A percentile compares a stretch with the other conserved stretches of the same genome.
Conservation (phyloP, 2,329 filamentous ascomycete species). For the Trichoderma atroviride region DNA sequence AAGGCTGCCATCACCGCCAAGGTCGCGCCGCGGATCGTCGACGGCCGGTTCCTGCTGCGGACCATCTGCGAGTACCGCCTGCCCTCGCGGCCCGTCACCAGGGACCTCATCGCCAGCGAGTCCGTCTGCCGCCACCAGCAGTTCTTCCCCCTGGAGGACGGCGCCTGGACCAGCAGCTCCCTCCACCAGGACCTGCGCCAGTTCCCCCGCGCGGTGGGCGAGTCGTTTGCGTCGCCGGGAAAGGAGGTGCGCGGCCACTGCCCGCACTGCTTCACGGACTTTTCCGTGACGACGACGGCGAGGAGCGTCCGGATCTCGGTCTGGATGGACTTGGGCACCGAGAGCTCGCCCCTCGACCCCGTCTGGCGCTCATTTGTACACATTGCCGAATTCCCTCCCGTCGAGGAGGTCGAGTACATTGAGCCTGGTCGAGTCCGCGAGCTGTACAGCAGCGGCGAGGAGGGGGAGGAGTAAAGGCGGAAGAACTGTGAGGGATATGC, state of each 20-base stretch:
- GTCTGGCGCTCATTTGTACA: not conserved
- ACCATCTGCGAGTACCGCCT: not conserved
- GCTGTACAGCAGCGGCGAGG: not conserved
- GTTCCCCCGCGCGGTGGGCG: not conserved
- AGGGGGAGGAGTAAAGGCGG: not conserved
- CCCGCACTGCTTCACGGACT: constrained; percentile 15
- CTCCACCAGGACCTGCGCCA: not conserved
- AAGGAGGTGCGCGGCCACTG: not conserved
- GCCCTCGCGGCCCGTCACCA: not conserved
- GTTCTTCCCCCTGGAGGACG: not conserved
- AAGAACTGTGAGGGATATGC: too few relatives aligned
- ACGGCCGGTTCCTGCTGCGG: constrained; percentile 3
- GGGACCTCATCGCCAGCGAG: not conserved
- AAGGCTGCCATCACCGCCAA: not conserved
- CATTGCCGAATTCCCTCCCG: not conserved
- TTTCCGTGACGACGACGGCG: not conserved
- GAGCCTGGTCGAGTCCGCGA: not conserved
- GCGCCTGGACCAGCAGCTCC: not conserved
- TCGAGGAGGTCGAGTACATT: not conserved
- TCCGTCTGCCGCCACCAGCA: constrained; percentile 9
- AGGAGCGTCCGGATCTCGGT: not conserved
- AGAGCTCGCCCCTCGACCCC: constrained; percentile 2
- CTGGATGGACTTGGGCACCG: constrained; percentile 19
- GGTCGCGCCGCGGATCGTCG: not conserved
- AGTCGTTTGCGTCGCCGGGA: not conserved